Base-by-base conservation (phyloP, 2,329 filamentous ascomycete species). In the Cryphonectria japonica region DNA sequence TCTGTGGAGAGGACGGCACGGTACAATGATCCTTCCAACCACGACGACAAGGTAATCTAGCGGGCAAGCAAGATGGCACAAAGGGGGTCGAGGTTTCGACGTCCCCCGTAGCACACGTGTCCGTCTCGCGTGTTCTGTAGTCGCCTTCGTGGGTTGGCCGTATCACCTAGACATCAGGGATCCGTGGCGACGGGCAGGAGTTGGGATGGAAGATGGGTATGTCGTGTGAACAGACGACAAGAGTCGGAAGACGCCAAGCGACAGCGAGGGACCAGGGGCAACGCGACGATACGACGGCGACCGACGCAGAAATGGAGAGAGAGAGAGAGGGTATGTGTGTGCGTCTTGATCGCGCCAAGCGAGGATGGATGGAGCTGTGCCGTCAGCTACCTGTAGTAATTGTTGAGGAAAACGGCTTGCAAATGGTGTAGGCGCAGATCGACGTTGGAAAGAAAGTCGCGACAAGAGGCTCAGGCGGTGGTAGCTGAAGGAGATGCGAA, bases 71-170 rank as follows among this genome's bases (percentile, higher is more conserved):
- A 29, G 69, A 63, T 64, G 57, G 43, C 54, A 71, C 69, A 61
- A 66, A 62, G 70, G 43, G 60, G 60, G 54, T 69, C 62, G 66
- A 66, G 39, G 64, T 59, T 9, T 71, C 63, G 41, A 60, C 52
- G 69, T 50, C 70, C 62, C 46, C 62, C 68, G 66, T 67, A 43
- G 61, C 62, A 66, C 71, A 64, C 69, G 69, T 67, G 61, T 70
- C 69, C 50, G 54, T 68, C 63, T 65, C 62, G 69, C 54, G 66
- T 60, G 64, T 64, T 54, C 32, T 68, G 66, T 68, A 59, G 41
- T 64, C 61, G 65, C 43, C 46, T 62, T 52, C 29, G 26, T 68
- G 41, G 34, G 34, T 9, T 26, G 26, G 60, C 37, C 54, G 61
- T 65, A 65, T 68, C 50, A 66, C 61, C 54, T 69, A 62, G 65